phyloP scores from a whole-genome alignment of 1,284 basidiomycete species.

The Fomitopsis palustris region DNA sequence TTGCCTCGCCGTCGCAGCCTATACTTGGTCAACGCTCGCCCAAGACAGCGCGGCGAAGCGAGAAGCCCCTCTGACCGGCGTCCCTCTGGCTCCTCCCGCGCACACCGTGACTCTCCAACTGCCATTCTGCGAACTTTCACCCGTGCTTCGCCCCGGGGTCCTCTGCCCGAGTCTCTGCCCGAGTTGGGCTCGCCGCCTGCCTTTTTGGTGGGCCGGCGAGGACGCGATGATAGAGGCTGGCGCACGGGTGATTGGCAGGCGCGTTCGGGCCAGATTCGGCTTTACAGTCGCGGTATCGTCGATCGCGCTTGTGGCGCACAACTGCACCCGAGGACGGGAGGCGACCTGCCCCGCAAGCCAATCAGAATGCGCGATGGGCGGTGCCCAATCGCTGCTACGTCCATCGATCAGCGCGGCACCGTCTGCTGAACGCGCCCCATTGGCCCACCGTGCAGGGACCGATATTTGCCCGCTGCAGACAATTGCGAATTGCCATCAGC shows the following conservation, averaged over 20 bases:
- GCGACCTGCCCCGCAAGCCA: background rate
- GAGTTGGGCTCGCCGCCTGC: background rate
- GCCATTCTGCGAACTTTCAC: no score
- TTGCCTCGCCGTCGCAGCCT: background rate
- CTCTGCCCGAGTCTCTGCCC: background rate
- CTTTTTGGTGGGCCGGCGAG: background rate
- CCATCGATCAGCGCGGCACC: background rate
- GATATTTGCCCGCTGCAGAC: background rate
- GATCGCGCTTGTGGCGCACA: conserved; percentile 1
- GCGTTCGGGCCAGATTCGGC: background rate
- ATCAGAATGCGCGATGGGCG: background rate
- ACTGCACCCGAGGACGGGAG: background rate
- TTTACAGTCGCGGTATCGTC: background rate
- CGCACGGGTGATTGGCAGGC: background rate
- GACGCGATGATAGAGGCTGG: background rate
- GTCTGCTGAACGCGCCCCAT: background rate
- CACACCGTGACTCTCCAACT: background rate
- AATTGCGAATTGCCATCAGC: background rate
- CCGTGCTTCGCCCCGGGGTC: no score
- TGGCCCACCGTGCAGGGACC: background rate
- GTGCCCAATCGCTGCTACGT: background rate
- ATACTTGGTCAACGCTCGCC: background rate
- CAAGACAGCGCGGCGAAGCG: background rate
- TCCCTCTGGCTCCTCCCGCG: background rate
- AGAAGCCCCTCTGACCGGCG: background rate